Percentiles rank a stretch among this genome's conserved stretches.
phyloP scores from a whole-genome alignment of 805 yeast genomes.

The Yarrowia sp. region DNA sequence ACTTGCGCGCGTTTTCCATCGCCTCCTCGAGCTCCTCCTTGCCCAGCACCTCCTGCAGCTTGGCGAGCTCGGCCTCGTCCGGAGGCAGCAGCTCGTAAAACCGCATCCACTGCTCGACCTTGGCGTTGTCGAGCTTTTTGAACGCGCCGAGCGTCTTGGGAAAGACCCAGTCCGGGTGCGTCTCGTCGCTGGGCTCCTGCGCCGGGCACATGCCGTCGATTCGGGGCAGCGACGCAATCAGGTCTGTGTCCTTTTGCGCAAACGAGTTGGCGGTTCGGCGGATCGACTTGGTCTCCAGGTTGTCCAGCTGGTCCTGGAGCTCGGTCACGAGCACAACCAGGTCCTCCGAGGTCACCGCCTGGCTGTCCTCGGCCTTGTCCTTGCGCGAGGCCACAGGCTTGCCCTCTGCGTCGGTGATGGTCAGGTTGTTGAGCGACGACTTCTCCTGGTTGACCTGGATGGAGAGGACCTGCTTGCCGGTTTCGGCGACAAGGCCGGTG shows the following conservation, averaged over 20 bases:
- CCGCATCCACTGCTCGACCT: constrained; percentile 55
- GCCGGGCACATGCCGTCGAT: constrained; percentile 74
- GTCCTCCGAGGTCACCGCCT: constrained; percentile 78
- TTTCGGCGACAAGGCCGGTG: constrained; percentile 17
- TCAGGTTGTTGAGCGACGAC: constrained; percentile 14
- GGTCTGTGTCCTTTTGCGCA: constrained; percentile 44
- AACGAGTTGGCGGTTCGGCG: constrained; percentile 66
- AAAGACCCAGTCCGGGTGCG: constrained; percentile 39
- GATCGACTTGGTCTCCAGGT: constrained; percentile 68
- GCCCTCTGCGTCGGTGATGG: constrained; percentile 23
- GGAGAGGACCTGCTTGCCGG: constrained; percentile 21
- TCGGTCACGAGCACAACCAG: constrained; percentile 84
- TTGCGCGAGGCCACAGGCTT: constrained; percentile 8
- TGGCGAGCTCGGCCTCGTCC: constrained; percentile 52
- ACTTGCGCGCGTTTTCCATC: constrained; percentile 32
- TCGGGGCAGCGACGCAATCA: constrained; percentile 68
- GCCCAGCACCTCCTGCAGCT: constrained; percentile 50
- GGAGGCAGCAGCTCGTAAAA: constrained; percentile 80
- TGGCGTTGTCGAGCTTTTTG: constrained; percentile 45
- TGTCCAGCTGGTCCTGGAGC: constrained; percentile 80
- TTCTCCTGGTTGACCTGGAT: constrained; percentile 24
- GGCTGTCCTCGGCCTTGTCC: constrained; percentile 45
- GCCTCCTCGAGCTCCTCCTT: constrained; percentile 43
- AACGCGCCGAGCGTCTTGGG: constrained; percentile 62
- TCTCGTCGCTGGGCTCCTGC: constrained; percentile 33